phyloP scores from a whole-genome alignment of 768 basidiomycete genomes.

The Rhodotorula taiwanensis region DNA sequence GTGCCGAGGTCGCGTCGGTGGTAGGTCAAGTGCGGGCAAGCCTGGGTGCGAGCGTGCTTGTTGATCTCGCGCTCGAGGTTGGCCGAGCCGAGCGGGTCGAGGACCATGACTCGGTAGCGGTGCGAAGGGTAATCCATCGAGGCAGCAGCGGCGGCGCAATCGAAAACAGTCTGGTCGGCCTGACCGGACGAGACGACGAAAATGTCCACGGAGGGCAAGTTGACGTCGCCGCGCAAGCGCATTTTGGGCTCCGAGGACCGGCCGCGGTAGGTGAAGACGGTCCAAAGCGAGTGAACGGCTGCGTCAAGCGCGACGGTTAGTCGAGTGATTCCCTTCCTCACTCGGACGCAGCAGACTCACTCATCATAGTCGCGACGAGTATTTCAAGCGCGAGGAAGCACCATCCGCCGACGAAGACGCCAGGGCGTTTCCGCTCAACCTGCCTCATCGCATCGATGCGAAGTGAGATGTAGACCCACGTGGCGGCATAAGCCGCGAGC shows the following conservation, averaged over 20 bases:
- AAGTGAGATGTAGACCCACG: slow-evolving; percentile 14
- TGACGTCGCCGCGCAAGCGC: slow-evolving; percentile 36
- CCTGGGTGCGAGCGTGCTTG: slow-evolving; percentile 35
- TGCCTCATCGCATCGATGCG: slow-evolving; percentile 9
- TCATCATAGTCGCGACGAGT: slow-evolving; percentile 17
- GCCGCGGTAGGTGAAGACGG: slow-evolving; percentile 21
- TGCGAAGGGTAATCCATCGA: slow-evolving; percentile 40
- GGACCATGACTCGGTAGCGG: slow-evolving; percentile 40
- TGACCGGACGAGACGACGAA: slow-evolving; percentile 38
- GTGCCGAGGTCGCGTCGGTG: slow-evolving; percentile 32
- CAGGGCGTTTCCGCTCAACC: slow-evolving; percentile 29
- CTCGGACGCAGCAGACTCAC: slow-evolving; percentile 3
- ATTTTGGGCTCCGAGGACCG: slow-evolving; percentile 28
- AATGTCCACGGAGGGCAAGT: slow-evolving; percentile 40
- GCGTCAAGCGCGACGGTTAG: neutral
- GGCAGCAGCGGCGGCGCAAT: slow-evolving; percentile 39
- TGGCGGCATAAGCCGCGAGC: slow-evolving; percentile 6
- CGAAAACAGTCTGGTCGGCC: slow-evolving; percentile 36
- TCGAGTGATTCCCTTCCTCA: neutral
- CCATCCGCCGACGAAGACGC: slow-evolving; percentile 31
- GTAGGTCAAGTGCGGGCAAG: slow-evolving; percentile 38
- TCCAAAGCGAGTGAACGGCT: slow-evolving; percentile 23
- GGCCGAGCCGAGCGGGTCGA: slow-evolving; percentile 33
- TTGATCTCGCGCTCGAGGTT: slow-evolving; percentile 27
- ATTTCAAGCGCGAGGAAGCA: slow-evolving; percentile 26